These are phyloP conservation scores for Eucalyptus curtisii DNA, from an alignment of 345 rosid genomes.

Conservation along the genomic window DNA sequence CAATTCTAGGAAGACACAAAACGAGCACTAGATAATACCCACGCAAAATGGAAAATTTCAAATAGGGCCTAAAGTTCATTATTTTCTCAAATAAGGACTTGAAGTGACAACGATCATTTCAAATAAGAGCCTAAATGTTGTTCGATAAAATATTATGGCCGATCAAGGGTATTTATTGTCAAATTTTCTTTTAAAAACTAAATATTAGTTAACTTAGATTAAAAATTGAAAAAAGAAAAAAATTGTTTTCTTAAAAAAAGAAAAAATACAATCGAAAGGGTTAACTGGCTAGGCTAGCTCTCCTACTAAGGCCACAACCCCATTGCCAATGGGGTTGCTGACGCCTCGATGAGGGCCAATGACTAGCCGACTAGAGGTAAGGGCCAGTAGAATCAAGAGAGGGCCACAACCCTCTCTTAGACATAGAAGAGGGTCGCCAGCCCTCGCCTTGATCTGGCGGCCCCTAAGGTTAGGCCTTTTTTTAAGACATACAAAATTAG, in stretches of 20 bases:
- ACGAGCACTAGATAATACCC: neutral
- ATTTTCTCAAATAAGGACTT: accelerated
- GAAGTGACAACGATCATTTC: no score
- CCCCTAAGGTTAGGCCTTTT: accelerated
- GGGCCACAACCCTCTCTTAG: accelerated
- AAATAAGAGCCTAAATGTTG: no score
- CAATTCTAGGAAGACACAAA: neutral
- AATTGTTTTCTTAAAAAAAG: no score
- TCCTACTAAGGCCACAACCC: no score
- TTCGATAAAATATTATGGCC: accelerated
- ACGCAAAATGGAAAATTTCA: neutral
- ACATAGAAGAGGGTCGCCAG: accelerated
- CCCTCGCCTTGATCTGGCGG: accelerated
- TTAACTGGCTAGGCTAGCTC: no score
- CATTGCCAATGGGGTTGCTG: accelerated
- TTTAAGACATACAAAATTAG: accelerated
- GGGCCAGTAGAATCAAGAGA: accelerated
- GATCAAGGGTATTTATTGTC: accelerated
- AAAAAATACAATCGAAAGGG: no score
- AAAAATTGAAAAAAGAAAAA: no score
- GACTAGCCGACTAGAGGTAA: no score
- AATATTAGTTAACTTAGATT: no score
- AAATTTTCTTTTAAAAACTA: no score
- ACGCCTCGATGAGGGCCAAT: accelerated
- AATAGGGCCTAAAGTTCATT: no score